Conservation (phyloP, 192 early-diverging fungal genomes). For the Umbelopsis ramanniana region DNA sequence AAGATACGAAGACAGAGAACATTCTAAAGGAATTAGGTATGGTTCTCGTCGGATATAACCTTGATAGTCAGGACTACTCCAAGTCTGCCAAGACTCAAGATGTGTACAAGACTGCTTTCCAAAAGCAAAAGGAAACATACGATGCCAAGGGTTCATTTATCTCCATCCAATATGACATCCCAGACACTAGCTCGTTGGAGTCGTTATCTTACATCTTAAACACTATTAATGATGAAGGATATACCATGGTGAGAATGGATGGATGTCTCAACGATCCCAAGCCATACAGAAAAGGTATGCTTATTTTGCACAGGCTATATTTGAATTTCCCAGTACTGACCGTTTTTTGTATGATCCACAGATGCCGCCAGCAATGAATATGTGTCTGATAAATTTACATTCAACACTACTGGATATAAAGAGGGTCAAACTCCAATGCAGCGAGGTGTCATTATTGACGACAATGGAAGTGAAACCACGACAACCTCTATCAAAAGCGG, state of each 20-base stretch:
- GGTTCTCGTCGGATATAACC: constrained; percentile 52
- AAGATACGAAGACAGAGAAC: constrained; percentile 44
- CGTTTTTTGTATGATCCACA: background rate
- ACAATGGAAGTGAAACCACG: background rate
- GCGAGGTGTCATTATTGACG: constrained; percentile 2
- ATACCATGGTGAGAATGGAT: constrained; percentile 57
- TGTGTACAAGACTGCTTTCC: constrained; percentile 46
- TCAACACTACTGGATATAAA: constrained; percentile 42
- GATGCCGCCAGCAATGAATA: constrained; percentile 39
- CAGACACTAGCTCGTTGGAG: constrained; percentile 44
- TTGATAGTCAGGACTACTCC: constrained; percentile 54
- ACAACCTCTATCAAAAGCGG: background rate
- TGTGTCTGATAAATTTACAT: constrained; percentile 48
- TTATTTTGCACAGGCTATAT: background rate
- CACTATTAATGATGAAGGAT: constrained; percentile 50
- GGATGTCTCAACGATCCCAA: constrained; percentile 49
- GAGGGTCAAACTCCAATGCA: constrained; percentile 44
- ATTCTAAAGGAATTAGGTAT: constrained; percentile 48
- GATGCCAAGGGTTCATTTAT: constrained; percentile 54
- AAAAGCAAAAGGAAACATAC: constrained; percentile 49
- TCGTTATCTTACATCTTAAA: constrained; percentile 47
- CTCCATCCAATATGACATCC: constrained; percentile 55
- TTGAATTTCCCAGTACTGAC: background rate
- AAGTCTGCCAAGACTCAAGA: constrained; percentile 36
- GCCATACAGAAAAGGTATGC: constrained; percentile 51